These are phyloP conservation scores for Yamadazyma triangularis DNA, from an alignment of 1,139 yeast species.

Conservation along the genomic window DNA sequence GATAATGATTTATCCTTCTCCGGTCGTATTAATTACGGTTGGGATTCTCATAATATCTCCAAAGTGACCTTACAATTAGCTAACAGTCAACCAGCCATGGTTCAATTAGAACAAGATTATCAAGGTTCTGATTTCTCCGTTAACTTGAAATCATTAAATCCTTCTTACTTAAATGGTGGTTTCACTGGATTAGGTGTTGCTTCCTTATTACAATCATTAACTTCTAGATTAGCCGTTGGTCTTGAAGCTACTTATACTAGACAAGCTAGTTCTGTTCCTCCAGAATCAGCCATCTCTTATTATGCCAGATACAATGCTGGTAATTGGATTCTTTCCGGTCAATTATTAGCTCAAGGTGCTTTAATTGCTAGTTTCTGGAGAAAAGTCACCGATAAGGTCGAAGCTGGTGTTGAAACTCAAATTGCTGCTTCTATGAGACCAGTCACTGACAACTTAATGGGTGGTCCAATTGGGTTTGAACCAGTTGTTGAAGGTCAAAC, in stretches of 20 bases:
- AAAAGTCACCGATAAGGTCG: slow-evolving; percentile 85
- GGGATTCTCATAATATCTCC: slow-evolving; percentile 77
- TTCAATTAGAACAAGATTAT: slow-evolving; percentile 94
- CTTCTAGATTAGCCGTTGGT: slow-evolving; percentile 84
- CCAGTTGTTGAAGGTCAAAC: slow-evolving; percentile 89
- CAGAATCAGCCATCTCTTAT: slow-evolving; percentile 89
- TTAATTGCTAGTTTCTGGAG: slow-evolving; percentile 90
- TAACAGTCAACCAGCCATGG: slow-evolving; percentile 87
- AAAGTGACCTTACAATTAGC: slow-evolving; percentile 89
- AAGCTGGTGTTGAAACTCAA: slow-evolving; percentile 95
- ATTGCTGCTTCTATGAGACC: slow-evolving; percentile 76
- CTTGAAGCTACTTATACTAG: slow-evolving; percentile 88
- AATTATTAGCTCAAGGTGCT: slow-evolving; percentile 91
- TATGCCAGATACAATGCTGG: slow-evolving; percentile 86
- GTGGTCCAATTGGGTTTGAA: slow-evolving; percentile 74
- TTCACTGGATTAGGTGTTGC: slow-evolving; percentile 83
- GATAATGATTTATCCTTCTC: slow-evolving; percentile 83
- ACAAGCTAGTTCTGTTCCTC: slow-evolving; percentile 71
- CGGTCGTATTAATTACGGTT: slow-evolving; percentile 89
- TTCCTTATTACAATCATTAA: slow-evolving; percentile 83
- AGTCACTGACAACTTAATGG: slow-evolving; percentile 75
- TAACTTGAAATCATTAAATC: slow-evolving; percentile 89
- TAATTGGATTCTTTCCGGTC: slow-evolving; percentile 93
- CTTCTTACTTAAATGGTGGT: slow-evolving; percentile 68
- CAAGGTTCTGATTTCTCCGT: slow-evolving; percentile 85